phyloP scores from a whole-genome alignment of 106 monocot species.

The Posidonia australis region DNA sequence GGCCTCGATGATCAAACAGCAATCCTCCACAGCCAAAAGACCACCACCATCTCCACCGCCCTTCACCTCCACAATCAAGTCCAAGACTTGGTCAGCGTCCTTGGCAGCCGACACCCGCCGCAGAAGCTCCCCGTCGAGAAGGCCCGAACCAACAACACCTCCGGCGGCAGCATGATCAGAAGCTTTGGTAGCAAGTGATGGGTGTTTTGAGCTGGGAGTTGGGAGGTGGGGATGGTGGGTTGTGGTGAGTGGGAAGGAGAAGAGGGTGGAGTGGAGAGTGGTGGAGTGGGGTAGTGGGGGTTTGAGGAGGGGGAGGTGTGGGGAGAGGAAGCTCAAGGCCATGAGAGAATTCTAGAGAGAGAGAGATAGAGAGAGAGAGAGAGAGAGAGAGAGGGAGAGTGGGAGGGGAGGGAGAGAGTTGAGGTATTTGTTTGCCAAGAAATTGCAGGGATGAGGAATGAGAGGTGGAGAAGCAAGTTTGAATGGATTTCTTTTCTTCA shows the following conservation, averaged over 20 bases:
- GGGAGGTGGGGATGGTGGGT: neutral
- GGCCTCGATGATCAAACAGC: conserved; percentile 47
- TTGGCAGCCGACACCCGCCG: conserved; percentile 40
- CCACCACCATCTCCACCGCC: conserved; percentile 9
- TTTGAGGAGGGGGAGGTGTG: neutral
- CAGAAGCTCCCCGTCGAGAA: conserved; percentile 42
- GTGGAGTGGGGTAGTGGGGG: neutral
- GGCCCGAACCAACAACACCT: neutral
- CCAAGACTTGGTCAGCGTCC: conserved; percentile 57
- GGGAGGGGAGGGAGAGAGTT: too few species aligned
- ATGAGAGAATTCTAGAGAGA: neutral
- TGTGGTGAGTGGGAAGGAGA: neutral
- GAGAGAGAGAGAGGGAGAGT: too few species aligned
- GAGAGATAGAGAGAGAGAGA: conserved; percentile 1
- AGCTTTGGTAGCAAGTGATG: neutral
- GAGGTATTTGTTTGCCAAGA: too few species aligned
- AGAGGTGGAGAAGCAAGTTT: neutral
- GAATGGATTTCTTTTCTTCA: too few species aligned
- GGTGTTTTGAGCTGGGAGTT: neutral
- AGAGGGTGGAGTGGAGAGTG: neutral
- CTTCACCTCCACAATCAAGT: conserved; percentile 27
- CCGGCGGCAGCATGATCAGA: neutral
- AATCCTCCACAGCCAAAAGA: conserved; percentile 34
- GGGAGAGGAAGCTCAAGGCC: neutral
- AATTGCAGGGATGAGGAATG: conserved; percentile 10